Base-by-base conservation (phyloP, 140 eudicot species). In the Stevia rebaudiana region DNA sequence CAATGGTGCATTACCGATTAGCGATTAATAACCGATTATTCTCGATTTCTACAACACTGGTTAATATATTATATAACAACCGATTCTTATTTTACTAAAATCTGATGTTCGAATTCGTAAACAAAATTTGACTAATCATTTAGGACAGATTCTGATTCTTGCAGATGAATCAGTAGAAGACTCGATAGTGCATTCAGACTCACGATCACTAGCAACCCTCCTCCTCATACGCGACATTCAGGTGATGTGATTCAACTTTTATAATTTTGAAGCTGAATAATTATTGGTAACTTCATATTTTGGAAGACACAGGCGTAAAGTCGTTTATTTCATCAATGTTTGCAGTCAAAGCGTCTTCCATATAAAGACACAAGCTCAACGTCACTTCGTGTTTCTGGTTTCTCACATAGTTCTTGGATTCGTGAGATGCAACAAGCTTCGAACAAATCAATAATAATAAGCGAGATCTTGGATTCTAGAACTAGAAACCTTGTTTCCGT, bases 131-230 rank as follows among this genome's bases (percentile, higher is more conserved):
- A 36, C 96, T 91, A 87, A 91, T 89, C 81, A 82, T 77, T 61
- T 72, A 68, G 71, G 71, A 81, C 85, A 91, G 96, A 91, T 91
- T 69, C 54, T 91, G 53, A 91, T 91, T 83, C 98, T 91, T 79
- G 98, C 98, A 91, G 96, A 91, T 75, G 98, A 91, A 81, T 87
- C 96, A 8, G 80, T 91, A 7, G 96, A 91, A 79, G 98, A 87
- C 74, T 91, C 98, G 21, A 82, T 91, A 24, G 98, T 91, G 39
- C 98, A 91, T 66, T 91, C 98, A 5, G 98, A 91, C 77, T 91
- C 98, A 5, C 74, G 96, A 43, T 87, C 96, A 58, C 84, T 91
- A 63, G 98, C 98, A 25, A 91, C 98, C 40, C 95, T 91, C 25
- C 98, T 91, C 60, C 98, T 91, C 47, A 91, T 91, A 77, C 82